Evolutionary conservation across 2,329 filamentous ascomycete genomes (phyloP).

Genomic region (Tolypocladium tundrense): DNA sequence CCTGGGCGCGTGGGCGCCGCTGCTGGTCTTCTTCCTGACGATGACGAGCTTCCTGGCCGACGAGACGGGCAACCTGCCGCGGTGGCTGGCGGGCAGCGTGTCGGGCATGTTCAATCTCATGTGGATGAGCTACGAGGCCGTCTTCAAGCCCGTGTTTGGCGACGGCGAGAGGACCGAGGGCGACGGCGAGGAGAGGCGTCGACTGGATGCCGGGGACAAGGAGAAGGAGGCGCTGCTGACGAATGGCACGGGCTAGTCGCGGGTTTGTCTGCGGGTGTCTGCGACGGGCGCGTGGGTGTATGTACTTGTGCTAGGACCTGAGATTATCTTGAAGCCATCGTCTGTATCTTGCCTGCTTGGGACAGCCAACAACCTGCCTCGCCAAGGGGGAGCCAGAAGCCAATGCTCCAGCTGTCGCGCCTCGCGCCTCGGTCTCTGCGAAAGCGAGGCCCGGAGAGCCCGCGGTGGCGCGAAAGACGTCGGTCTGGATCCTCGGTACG

Average conservation of each 20-base stretch:
- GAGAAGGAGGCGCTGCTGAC: slow-evolving; percentile 11
- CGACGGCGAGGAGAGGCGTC: not conserved
- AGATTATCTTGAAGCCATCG: not conserved
- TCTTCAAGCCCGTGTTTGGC: slow-evolving; percentile 58
- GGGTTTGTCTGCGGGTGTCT: not conserved
- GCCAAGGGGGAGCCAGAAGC: not conserved
- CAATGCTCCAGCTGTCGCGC: not conserved
- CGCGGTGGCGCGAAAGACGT: not conserved
- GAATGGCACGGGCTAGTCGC: not conserved
- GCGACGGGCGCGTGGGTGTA: not conserved
- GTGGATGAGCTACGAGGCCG: slow-evolving; percentile 35
- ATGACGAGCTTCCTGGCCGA: slow-evolving; percentile 43
- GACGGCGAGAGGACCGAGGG: slow-evolving; percentile 64
- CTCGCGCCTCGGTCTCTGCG: not conserved
- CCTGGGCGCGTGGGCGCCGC: slow-evolving; percentile 41
- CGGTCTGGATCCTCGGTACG: not conserved
- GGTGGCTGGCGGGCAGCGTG: slow-evolving; percentile 49
- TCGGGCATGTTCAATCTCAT: slow-evolving; percentile 39
- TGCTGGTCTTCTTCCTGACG: slow-evolving; percentile 43
- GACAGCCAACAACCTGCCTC: not conserved
- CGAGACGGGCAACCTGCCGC: slow-evolving; percentile 55
- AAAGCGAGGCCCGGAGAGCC: not conserved
- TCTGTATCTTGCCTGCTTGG: not conserved
- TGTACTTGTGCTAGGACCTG: not conserved
- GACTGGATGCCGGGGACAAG: slow-evolving; percentile 10